A percentile compares a stretch with the other conserved stretches of the same genome.
These are phyloP conservation scores for Ceratobasidium sp. DNA, from an alignment of 1,284 basidiomycete genomes.

Conservation along the genomic window DNA sequence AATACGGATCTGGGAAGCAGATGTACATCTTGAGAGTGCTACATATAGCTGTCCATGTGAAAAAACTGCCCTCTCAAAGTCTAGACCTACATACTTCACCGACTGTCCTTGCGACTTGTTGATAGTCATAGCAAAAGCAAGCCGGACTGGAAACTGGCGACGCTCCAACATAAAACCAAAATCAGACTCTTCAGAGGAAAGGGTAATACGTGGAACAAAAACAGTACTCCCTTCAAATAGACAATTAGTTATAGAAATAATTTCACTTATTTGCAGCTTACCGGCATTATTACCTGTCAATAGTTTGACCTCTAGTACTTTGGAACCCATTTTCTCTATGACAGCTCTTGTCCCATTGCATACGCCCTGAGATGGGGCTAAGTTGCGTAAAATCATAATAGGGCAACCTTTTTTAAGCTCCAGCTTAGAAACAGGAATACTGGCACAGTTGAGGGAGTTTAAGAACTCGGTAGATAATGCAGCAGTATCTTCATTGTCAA, in stretches of 20 bases:
- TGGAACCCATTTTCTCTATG: conserved; percentile 41
- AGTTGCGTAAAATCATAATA: conserved; percentile 52
- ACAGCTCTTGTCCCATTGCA: conserved; percentile 52
- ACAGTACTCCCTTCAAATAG: conserved; percentile 39
- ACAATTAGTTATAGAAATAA: not conserved
- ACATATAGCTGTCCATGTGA: conserved; percentile 44
- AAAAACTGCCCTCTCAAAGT: conserved; percentile 39
- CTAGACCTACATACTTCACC: conserved; percentile 42
- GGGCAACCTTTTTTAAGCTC: conserved; percentile 48
- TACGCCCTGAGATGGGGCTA: conserved; percentile 49
- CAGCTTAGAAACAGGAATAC: conserved; percentile 49
- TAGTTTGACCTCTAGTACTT: conserved; percentile 48
- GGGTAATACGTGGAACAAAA: conserved; percentile 49
- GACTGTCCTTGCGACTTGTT: conserved; percentile 59
- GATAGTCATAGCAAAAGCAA: conserved; percentile 56
- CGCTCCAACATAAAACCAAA: conserved; percentile 47
- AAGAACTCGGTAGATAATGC: conserved; percentile 12
- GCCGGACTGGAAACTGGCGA: too few species aligned
- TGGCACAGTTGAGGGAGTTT: conserved; percentile 45
- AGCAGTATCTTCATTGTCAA: conserved; percentile 43
- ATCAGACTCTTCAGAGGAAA: conserved; percentile 44
- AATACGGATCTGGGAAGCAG: conserved; percentile 24
- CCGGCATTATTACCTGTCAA: conserved; percentile 49
- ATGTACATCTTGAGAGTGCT: conserved; percentile 39
- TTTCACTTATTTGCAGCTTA: not conserved